phyloP scores from a whole-genome alignment of 495 filamentous ascomycete genomes.

The Hypoxylon crocopeplum region DNA sequence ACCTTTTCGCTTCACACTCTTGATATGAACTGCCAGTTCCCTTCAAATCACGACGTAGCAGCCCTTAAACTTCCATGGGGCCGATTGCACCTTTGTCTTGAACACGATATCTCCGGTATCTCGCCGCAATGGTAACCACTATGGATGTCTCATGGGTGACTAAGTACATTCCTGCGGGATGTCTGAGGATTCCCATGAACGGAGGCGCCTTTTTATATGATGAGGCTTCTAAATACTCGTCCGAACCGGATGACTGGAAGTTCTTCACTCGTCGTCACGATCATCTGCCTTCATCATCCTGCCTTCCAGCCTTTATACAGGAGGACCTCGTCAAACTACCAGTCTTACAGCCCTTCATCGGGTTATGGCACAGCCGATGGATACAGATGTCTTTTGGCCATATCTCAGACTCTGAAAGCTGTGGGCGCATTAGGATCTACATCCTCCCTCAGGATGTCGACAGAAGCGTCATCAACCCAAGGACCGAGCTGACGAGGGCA shows the following conservation, averaged over 20 bases:
- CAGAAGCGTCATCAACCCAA: constrained; percentile 50
- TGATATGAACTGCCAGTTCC: neutral
- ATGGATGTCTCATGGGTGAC: constrained; percentile 20
- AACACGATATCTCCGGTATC: neutral
- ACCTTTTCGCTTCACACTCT: neutral
- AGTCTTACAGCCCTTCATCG: constrained; percentile 32
- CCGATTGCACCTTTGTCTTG: neutral
- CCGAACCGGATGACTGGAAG: constrained; percentile 22
- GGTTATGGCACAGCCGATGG: constrained; percentile 46
- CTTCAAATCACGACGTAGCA: neutral
- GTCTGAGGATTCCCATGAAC: constrained; percentile 37
- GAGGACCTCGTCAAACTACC: constrained; percentile 37
- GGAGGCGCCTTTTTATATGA: neutral
- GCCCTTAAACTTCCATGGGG: neutral
- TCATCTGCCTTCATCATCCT: neutral
- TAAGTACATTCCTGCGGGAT: constrained; percentile 47
- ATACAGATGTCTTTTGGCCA: constrained; percentile 49
- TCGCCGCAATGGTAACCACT: neutral
- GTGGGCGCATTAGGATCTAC: constrained; percentile 62
- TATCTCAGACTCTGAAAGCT: constrained; percentile 8
- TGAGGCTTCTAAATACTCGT: constrained; percentile 5
- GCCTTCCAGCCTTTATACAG: constrained; percentile 40
- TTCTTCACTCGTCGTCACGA: constrained; percentile 31
- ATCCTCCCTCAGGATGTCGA: constrained; percentile 72
- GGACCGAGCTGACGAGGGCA: constrained; percentile 49